Evolutionary conservation across 2,329 filamentous ascomycete genomes (phyloP).

Genomic region (Pestalotiopsis sp.): DNA sequence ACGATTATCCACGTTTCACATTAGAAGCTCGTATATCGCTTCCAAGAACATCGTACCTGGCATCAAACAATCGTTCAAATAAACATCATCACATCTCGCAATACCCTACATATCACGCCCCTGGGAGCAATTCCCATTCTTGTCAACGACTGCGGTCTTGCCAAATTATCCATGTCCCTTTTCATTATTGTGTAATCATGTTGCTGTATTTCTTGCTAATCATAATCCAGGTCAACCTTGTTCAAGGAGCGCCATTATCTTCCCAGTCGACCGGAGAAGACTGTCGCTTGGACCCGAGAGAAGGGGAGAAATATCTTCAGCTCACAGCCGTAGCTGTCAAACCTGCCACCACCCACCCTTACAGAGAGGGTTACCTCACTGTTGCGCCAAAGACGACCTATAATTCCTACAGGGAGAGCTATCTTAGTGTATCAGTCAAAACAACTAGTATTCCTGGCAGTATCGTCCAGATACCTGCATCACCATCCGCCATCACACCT

Average conservation of each 20-base stretch:
- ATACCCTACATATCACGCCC: background rate
- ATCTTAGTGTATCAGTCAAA: slow-evolving; percentile 31
- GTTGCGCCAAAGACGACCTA: background rate
- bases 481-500: slow-evolving; percentile 26
- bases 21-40: background rate
- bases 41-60: background rate
- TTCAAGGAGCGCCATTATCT: slow-evolving; percentile 22
- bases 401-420: slow-evolving; percentile 24
- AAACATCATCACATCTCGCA: background rate
- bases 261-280: slow-evolving; percentile 10
- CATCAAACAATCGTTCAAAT: background rate
- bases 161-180: background rate
- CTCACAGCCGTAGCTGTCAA: slow-evolving; percentile 8
- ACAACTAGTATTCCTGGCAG: slow-evolving; percentile 33
- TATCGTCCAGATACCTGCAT: slow-evolving; percentile 37
- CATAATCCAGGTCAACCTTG: slow-evolving; percentile 27
- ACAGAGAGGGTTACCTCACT: slow-evolving; percentile 26
- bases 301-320: slow-evolving; percentile 20
- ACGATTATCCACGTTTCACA: background rate
- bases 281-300: slow-evolving; percentile 1
- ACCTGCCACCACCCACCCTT: slow-evolving; percentile 13
- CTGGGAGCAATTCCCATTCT: background rate
- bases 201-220: slow-evolving; percentile 29
- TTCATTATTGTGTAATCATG: slow-evolving; percentile 19
- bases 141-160: background rate